These are phyloP conservation scores for Kwoniella shivajii DNA, from an alignment of 1,284 basidiomycete genomes.

Conservation along the genomic window DNA sequence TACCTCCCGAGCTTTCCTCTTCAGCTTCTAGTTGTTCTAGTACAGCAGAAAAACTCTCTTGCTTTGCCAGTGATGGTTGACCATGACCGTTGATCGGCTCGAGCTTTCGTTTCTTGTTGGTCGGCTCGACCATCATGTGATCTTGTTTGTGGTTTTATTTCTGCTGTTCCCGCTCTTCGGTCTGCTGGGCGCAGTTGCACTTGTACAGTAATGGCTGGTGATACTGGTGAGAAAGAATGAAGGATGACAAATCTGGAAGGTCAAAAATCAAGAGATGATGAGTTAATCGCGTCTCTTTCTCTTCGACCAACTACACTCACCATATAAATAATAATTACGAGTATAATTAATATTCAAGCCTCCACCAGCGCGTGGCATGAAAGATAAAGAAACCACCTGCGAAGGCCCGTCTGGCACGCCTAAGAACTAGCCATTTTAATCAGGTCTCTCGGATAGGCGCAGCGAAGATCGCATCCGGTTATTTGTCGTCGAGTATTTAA, in stretches of 20 bases:
- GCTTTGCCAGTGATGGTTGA: constrained; percentile 17
- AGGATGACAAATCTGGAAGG: background rate
- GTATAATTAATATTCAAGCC: background rate
- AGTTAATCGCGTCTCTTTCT: background rate
- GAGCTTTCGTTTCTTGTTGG: constrained; percentile 42
- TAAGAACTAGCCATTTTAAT: background rate
- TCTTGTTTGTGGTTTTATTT: background rate
- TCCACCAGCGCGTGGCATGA: constrained; percentile 17
- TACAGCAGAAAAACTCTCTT: constrained; percentile 72
- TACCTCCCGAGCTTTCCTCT: constrained; percentile 56
- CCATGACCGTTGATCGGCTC: constrained; percentile 18
- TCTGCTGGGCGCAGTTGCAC: too few relatives aligned
- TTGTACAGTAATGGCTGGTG: too few relatives aligned
- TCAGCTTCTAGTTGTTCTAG: constrained; percentile 74
- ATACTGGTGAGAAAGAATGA: background rate
- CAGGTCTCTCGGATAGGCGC: background rate
- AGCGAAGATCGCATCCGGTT: too few relatives aligned
- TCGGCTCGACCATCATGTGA: constrained; percentile 23
- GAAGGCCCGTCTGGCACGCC: constrained; percentile 4
- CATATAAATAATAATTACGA: too few relatives aligned
- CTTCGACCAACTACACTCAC: too few relatives aligned
- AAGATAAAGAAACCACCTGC: too few relatives aligned
- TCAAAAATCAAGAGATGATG: background rate
- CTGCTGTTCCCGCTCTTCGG: too few relatives aligned
- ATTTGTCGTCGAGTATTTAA: too few relatives aligned